phyloP scores from a whole-genome alignment of 2,329 filamentous ascomycete genomes.

The Talaromyces sp. region DNA sequence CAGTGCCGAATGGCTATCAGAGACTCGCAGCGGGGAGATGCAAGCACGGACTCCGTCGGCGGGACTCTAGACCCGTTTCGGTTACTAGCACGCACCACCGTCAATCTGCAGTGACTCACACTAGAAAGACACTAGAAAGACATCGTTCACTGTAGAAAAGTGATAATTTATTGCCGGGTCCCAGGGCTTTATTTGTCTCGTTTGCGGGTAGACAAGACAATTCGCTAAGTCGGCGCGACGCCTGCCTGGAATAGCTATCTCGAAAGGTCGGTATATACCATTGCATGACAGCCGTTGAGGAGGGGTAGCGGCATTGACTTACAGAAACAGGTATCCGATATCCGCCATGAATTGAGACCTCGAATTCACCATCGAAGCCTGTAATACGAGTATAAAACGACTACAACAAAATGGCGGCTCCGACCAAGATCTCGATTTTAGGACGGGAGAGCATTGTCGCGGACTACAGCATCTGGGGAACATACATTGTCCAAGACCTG shows the following conservation, averaged over 20 bases:
- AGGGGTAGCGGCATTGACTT: background rate
- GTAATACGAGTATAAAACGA: background rate
- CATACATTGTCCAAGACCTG: conserved; percentile 77
- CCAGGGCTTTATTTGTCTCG: background rate
- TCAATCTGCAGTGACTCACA: background rate
- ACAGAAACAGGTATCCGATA: background rate
- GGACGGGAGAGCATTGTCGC: conserved; percentile 88
- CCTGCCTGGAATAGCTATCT: background rate
- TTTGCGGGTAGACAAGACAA: background rate
- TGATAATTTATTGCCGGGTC: background rate
- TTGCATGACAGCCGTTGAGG: background rate
- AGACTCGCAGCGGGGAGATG: background rate
- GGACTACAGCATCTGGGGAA: conserved; percentile 84
- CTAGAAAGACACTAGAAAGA: background rate
- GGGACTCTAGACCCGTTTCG: background rate
- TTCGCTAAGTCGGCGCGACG: background rate
- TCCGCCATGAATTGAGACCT: conserved; percentile 17
- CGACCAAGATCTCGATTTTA: conserved; percentile 72
- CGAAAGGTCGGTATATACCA: background rate
- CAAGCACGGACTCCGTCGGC: background rate
- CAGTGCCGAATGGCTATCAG: background rate
- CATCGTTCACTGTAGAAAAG: background rate
- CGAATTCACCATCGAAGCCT: background rate
- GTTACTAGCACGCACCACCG: background rate
- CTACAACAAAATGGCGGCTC: conserved; percentile 33